A percentile compares a stretch with the other conserved stretches of the same genome.
Conservation (phyloP, 2,329 filamentous ascomycete species). For the Monosporascus sp. region DNA sequence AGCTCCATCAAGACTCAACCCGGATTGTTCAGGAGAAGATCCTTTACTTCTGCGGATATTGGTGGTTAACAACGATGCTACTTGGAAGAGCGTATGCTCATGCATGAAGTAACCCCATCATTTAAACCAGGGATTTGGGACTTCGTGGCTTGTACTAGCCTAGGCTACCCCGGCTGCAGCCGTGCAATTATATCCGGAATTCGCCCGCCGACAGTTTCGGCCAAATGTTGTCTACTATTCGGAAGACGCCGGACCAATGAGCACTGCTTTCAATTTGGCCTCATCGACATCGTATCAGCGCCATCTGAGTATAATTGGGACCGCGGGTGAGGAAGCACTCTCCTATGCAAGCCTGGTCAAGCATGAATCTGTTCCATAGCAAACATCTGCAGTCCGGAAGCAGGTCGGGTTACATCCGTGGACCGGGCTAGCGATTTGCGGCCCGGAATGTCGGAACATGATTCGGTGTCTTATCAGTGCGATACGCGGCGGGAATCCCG, state of each 20-base stretch:
- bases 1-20: neutral
- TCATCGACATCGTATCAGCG: too few species aligned
- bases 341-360: too few species aligned
- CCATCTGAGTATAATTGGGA: too few species aligned
- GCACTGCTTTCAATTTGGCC: neutral
- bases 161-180: neutral
- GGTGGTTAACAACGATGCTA: too few species aligned
- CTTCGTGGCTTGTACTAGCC: neutral
- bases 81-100: too few species aligned
- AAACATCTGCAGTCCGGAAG: neutral
- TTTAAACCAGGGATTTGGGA: neutral
- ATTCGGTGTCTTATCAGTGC: conserved; percentile 5
- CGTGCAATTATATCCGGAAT: too few species aligned
- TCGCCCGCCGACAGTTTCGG: too few species aligned
- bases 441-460: neutral
- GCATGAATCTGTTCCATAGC: neutral
- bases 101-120: neutral
- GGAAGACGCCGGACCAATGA: neutral
- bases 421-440: neutral
- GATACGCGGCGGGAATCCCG: conserved; percentile 9
- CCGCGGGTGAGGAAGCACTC: too few species aligned
- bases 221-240: too few species aligned
- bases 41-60: too few species aligned
- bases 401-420: neutral
- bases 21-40: neutral